Percentiles rank a stretch among this genome's conserved stretches.
phyloP scores from a whole-genome alignment of 257 asterid genomes.

The Capsicum baccatum region DNA sequence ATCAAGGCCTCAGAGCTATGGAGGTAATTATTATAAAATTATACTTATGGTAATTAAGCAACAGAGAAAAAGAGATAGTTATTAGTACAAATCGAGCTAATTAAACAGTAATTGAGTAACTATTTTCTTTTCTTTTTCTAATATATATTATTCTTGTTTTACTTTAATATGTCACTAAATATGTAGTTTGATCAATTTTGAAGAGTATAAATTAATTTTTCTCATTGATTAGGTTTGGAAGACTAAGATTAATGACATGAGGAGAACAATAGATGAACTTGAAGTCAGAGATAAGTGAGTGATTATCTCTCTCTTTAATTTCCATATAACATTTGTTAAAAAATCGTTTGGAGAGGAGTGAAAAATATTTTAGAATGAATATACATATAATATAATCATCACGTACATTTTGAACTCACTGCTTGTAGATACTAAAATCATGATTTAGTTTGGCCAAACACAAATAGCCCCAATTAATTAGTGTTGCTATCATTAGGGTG shows the following conservation, averaged over 20 bases:
- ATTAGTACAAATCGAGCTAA: background rate
- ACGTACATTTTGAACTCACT: too few relatives aligned
- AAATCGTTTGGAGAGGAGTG: background rate
- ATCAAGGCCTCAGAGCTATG: constrained; percentile 46
- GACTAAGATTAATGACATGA: constrained; percentile 54
- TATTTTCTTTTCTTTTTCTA: background rate
- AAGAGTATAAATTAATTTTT: background rate
- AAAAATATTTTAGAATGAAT: too few relatives aligned
- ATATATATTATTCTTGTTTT: background rate
- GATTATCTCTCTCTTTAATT: background rate
- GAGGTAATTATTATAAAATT: constrained; percentile 43
- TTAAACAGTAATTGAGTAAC: background rate
- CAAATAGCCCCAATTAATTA: too few relatives aligned
- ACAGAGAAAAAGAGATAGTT: background rate
- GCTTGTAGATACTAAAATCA: too few relatives aligned
- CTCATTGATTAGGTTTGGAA: constrained; percentile 52
- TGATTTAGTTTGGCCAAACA: too few relatives aligned
- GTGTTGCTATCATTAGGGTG: too few relatives aligned
- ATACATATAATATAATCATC: too few relatives aligned
- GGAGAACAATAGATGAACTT: constrained; percentile 50
- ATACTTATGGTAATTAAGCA: background rate
- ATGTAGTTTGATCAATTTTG: background rate
- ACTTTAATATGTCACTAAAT: background rate
- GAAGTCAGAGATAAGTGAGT: constrained; percentile 59
- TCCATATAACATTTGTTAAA: background rate